phyloP scores from a whole-genome alignment of 805 yeast genomes.

The Nakazawaea molendinolei region DNA sequence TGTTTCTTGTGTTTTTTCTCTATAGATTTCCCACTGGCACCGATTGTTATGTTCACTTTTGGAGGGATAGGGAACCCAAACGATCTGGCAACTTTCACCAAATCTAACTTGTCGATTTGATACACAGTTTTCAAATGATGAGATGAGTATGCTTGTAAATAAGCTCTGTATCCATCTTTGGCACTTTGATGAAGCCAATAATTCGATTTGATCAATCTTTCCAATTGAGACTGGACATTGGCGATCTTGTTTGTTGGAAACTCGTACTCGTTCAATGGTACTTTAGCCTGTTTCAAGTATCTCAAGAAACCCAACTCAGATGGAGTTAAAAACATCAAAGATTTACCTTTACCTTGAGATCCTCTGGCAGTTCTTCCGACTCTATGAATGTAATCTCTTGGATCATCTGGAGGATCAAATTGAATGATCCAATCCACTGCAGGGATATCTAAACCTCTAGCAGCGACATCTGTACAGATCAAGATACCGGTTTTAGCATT shows the following conservation, averaged over 20 bases:
- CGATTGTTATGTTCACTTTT: conserved; percentile 91
- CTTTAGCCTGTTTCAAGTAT: conserved; percentile 93
- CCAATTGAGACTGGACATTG: conserved; percentile 90
- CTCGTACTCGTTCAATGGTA: conserved; percentile 95
- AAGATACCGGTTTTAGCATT: conserved; percentile 92
- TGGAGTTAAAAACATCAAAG: conserved; percentile 92
- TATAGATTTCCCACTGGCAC: conserved; percentile 68
- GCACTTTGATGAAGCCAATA: conserved; percentile 94
- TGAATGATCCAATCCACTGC: conserved; percentile 99
- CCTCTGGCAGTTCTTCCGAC: conserved; percentile 99
- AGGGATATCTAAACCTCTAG: conserved; percentile 98
- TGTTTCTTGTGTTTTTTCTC: conserved; percentile 12
- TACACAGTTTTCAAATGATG: conserved; percentile 95
- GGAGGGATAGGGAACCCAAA: conserved; percentile 96
- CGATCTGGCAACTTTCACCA: conserved; percentile 90
- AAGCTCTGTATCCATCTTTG: conserved; percentile 94
- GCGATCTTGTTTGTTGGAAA: conserved; percentile 93
- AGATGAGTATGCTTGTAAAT: conserved; percentile 94
- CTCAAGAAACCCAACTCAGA: conserved; percentile 90
- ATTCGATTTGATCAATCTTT: conserved; percentile 83
- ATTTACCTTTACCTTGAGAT: conserved; percentile 80
- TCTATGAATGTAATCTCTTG: conserved; percentile 97
- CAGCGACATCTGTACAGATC: conserved; percentile 97
- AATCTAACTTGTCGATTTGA: conserved; percentile 89
- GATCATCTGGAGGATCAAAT: conserved; percentile 99